phyloP scores from a whole-genome alignment of 2,329 filamentous ascomycete genomes.

The Leptographium lundbergii region DNA sequence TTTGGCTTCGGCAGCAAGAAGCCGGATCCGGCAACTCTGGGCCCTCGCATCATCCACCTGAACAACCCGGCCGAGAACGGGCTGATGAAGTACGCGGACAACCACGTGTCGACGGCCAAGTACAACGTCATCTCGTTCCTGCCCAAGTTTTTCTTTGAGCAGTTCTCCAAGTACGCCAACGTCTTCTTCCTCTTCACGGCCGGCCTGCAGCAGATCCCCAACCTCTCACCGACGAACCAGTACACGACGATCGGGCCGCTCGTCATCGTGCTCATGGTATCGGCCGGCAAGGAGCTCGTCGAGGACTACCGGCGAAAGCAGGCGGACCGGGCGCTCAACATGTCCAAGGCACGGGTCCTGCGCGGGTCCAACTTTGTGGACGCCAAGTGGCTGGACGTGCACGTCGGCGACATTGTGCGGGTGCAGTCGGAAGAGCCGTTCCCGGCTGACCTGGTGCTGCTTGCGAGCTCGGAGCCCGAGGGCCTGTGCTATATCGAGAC shows the following conservation, averaged over 20 bases:
- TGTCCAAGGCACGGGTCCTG: slow-evolving; percentile 71
- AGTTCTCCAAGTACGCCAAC: slow-evolving; percentile 99
- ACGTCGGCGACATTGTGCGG: slow-evolving; percentile 82
- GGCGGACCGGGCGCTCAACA: slow-evolving; percentile 78
- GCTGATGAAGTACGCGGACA: slow-evolving; percentile 82
- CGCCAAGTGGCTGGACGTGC: slow-evolving; percentile 85
- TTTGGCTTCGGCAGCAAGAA: slow-evolving; percentile 81
- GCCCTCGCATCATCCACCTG: slow-evolving; percentile 83
- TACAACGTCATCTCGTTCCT: slow-evolving; percentile 91
- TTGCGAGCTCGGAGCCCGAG: slow-evolving; percentile 93
- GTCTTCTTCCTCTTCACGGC: slow-evolving; percentile 98
- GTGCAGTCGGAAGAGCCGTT: slow-evolving; percentile 94
- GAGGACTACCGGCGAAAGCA: slow-evolving; percentile 86
- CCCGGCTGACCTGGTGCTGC: slow-evolving; percentile 80
- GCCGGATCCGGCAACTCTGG: slow-evolving; percentile 78
- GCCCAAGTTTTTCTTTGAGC: slow-evolving; percentile 94
- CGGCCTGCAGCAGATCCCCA: slow-evolving; percentile 84
- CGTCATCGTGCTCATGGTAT: slow-evolving; percentile 80
- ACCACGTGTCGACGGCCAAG: slow-evolving; percentile 94
- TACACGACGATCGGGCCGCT: slow-evolving; percentile 97
- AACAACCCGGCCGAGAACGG: slow-evolving; percentile 94
- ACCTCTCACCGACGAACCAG: slow-evolving; percentile 84
- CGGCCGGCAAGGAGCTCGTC: slow-evolving; percentile 83
- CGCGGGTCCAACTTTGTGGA: slow-evolving; percentile 75
- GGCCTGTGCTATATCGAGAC: slow-evolving; percentile 98